Evolutionary conservation across 2,329 filamentous ascomycete genomes (phyloP), one percentile per base, ranked within the genome.

Genomic region (Fonsecaea multimorphosa): DNA sequence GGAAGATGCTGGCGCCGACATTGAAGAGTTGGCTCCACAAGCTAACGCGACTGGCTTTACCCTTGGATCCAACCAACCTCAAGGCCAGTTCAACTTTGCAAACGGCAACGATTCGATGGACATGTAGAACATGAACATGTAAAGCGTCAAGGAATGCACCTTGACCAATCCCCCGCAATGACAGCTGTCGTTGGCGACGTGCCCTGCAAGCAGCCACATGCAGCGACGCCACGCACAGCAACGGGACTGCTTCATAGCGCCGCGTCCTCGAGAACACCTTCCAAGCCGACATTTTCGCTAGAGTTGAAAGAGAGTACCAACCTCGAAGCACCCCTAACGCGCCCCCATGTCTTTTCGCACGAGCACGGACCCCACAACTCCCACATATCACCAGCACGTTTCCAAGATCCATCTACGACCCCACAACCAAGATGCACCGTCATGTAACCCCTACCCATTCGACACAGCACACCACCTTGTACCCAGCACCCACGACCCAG

Each of bases 21-120:
- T 93, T 72, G 91, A 93, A 68, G 92, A 96, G 74, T 86, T 92
- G 79, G 90, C 86, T 67, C 87, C 91, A 67, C 85, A 87, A 74
- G 85, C 87, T 72, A 87, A 85, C 70, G 90, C 92, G 76, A 87
- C 79, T 87, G 93, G 74, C 91, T 98, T 80, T 89, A 91, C 75
- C 83, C 89, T 78, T 74, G 84, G 78, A 73, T 81, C 79, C 74
- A 88, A 86, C 76, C 84, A 87, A 74, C 89, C 91, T 76, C 87
- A 90, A 74, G 89, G 91, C 72, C 91, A 91, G 76, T 99, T 98
- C 87, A 97, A 92, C 87, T 99, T 99, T 78, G 92, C 88, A 75
- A 84, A 88, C 75, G 87, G 87, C 68, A 86, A 84, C 71, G 89
- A 91, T 75, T 87, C 86, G 46, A 91, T 91, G 88, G 89, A 91